phyloP scores from a whole-genome alignment of 2,329 filamentous ascomycete species.

The Ascochyta clinopodiicola region DNA sequence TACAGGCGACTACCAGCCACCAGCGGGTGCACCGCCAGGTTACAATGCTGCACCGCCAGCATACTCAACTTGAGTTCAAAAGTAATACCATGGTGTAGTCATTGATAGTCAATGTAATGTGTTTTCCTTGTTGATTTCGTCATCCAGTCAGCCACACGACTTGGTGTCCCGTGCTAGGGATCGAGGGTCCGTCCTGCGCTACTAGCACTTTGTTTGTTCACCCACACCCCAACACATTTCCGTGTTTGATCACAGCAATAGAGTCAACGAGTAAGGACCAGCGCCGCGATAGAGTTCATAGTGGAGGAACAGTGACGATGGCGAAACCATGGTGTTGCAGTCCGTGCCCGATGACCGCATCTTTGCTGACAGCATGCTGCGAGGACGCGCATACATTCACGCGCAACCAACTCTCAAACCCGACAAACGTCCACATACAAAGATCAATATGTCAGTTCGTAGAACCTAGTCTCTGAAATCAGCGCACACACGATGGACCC shows the following conservation, averaged over 20 bases:
- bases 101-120: too few relatives aligned
- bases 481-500: conserved; percentile 24
- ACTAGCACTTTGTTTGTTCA: too few relatives aligned
- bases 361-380: conserved; percentile 9
- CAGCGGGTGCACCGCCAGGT: conserved; percentile 1
- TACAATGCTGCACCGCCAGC: conserved; percentile 12
- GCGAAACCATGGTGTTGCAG: conserved; percentile 15
- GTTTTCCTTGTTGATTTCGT: too few relatives aligned
- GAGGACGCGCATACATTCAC: not conserved
- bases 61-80: not conserved
- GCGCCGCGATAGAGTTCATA: not conserved
- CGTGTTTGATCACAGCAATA: not conserved
- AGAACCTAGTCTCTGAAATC: not conserved
- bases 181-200: too few relatives aligned
- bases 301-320: not conserved
- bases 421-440: not conserved
- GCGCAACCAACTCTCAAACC: not conserved
- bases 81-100: not conserved
- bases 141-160: too few relatives aligned
- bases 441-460: not conserved
- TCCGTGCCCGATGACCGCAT: conserved; percentile 20
- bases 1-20: conserved; percentile 1
- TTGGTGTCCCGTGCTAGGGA: too few relatives aligned
- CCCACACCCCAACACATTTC: too few relatives aligned
- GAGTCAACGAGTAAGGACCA: not conserved